A percentile compares a stretch with the other conserved stretches of the same genome.
Conservation (phyloP, 176 grass and related monocot genomes). For the Eragrostis curvula region DNA sequence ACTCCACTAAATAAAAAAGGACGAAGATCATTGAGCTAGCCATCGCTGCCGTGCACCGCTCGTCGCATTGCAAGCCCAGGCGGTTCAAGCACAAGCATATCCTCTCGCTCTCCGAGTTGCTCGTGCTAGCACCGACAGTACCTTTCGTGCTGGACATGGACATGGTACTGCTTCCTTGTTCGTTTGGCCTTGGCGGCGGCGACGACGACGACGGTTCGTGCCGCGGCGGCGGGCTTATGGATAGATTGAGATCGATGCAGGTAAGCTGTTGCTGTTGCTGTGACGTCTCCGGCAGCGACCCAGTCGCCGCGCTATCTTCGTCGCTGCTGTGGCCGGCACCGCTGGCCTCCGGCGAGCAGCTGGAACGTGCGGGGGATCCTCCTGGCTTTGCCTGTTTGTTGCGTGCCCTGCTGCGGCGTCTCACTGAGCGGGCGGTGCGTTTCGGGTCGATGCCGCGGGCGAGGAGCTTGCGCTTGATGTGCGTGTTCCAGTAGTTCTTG, state of each 20-base stretch:
- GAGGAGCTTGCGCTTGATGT: conserved; percentile 83
- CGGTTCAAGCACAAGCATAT: conserved; percentile 61
- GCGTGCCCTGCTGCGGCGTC: not conserved
- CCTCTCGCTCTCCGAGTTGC: conserved; percentile 34
- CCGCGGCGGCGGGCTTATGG: conserved; percentile 61
- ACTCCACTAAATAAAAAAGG: not conserved
- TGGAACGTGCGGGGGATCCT: not conserved
- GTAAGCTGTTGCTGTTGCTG: not conserved
- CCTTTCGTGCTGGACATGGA: not conserved
- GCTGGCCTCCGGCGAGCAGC: conserved; percentile 40
- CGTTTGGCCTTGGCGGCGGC: not conserved
- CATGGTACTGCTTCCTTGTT: not conserved
- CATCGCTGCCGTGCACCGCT: conserved; percentile 41
- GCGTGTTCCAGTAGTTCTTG: conserved; percentile 97
- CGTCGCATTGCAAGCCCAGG: conserved; percentile 41
- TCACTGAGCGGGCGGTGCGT: conserved; percentile 58
- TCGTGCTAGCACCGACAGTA: not conserved
- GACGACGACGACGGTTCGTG: conserved; percentile 39
- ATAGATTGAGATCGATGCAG: conserved; percentile 73
- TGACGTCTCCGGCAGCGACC: not conserved
- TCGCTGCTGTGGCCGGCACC: conserved; percentile 28
- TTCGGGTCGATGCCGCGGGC: conserved; percentile 71
- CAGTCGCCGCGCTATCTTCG: not conserved
- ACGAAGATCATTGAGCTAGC: not conserved
- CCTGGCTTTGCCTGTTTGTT: not conserved